A percentile compares a stretch with the other conserved stretches of the same genome.
These are phyloP conservation scores for Alliaria petiolata DNA, from an alignment of 345 rosid species.

Conservation along the genomic window DNA sequence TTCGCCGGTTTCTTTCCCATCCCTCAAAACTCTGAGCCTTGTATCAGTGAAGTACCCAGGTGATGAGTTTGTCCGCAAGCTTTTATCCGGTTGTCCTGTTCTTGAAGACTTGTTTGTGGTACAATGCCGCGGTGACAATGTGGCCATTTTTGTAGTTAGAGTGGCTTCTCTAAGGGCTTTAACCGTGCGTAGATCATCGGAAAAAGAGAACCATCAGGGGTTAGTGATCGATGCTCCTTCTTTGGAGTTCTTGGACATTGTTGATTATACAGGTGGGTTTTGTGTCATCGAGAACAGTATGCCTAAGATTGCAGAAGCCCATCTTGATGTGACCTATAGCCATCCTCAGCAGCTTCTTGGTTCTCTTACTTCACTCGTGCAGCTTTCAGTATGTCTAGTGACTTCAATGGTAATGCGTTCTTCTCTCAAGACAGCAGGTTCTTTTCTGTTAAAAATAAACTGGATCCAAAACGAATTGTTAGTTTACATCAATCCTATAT, in stretches of 20 bases:
- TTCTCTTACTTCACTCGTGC: not conserved
- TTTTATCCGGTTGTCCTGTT: constrained; percentile 18
- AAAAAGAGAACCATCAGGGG: not conserved
- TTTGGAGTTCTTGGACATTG: not conserved
- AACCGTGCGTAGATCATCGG: not conserved
- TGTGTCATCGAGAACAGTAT: not conserved
- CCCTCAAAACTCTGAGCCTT: constrained; percentile 7
- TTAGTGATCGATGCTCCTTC: constrained; percentile 11
- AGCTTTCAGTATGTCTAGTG: not conserved
- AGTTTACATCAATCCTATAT: not conserved
- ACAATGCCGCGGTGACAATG: not conserved
- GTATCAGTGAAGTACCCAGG: not conserved
- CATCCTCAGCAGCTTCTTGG: not conserved
- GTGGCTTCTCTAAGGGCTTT: not conserved
- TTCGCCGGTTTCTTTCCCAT: not conserved
- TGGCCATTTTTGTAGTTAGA: not conserved
- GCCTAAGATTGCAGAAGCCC: not conserved
- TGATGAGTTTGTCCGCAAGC: not conserved
- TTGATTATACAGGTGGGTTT: not conserved
- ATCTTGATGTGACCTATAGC: not conserved
- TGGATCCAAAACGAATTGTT: not conserved
- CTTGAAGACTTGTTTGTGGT: constrained; percentile 7
- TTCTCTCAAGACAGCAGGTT: too few relatives aligned
- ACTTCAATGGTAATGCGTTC: not conserved
- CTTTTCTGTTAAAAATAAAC: too few relatives aligned